Conservation (phyloP, 1,139 yeast genomes). For the Magnusiomyces ingens region DNA sequence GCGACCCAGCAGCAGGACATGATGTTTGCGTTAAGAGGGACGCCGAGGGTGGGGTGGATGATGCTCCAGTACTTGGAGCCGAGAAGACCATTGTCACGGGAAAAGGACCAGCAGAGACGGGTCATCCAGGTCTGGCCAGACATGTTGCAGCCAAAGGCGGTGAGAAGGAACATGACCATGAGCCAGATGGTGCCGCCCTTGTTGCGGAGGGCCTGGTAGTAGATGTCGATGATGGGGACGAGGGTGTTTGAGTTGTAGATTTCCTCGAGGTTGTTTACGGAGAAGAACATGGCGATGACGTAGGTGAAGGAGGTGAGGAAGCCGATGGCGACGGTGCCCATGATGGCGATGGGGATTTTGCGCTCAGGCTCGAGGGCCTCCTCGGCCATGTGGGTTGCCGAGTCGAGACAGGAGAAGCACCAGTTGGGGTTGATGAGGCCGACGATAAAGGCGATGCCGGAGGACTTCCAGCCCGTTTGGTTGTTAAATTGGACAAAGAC, state of each 20-base stretch:
- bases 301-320: slow-evolving; percentile 48
- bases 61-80: slow-evolving; percentile 44
- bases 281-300: slow-evolving; percentile 52
- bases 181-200: slow-evolving; percentile 50
- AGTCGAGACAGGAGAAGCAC: slow-evolving; percentile 56
- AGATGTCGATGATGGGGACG: slow-evolving; percentile 55
- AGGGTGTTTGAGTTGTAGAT: slow-evolving; percentile 43
- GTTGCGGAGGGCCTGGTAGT: slow-evolving; percentile 50
- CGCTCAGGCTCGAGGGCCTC: slow-evolving; percentile 46
- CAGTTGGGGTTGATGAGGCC: slow-evolving; percentile 56
- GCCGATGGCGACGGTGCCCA: slow-evolving; percentile 53
- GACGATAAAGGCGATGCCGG: slow-evolving; percentile 52
- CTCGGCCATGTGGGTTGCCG: slow-evolving; percentile 58
- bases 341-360: slow-evolving; percentile 49
- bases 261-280: slow-evolving; percentile 44
- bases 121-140: slow-evolving; percentile 75
- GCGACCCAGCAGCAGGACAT: slow-evolving; percentile 45
- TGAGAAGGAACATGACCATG: slow-evolving; percentile 50
- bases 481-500: slow-evolving; percentile 47
- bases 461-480: slow-evolving; percentile 49
- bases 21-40: slow-evolving; percentile 49
- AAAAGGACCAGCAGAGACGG: slow-evolving; percentile 68
- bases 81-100: slow-evolving; percentile 57
- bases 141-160: slow-evolving; percentile 64
- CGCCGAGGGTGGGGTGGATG: slow-evolving; percentile 41